phyloP scores from a whole-genome alignment of 148 eudicot genomes.

The Mesembryanthemum crystallinum region DNA sequence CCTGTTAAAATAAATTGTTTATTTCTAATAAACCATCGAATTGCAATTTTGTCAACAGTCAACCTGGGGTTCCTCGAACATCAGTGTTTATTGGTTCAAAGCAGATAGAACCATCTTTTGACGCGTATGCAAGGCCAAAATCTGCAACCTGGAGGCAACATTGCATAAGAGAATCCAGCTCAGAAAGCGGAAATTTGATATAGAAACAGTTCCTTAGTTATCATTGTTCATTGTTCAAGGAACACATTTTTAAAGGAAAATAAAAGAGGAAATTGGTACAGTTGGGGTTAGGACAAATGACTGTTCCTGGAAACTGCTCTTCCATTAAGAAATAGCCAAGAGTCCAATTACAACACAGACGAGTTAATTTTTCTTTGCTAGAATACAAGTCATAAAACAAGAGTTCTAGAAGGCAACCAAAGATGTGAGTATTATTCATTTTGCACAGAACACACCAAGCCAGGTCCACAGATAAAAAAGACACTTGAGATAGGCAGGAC shows the following conservation, averaged over 20 bases:
- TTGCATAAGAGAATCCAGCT: not conserved
- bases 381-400: not conserved
- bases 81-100: constrained; percentile 91
- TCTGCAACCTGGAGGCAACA: constrained; percentile 73
- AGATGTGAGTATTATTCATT: not conserved
- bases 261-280: not conserved
- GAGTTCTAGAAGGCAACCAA: not conserved
- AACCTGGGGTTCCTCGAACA: constrained; percentile 96
- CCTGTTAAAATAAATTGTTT: not conserved
- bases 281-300: not conserved
- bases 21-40: not conserved
- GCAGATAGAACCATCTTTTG: constrained; percentile 83
- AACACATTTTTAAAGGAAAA: not conserved
- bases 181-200: not conserved
- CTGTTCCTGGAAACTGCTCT: not conserved
- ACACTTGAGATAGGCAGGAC: constrained; percentile 8
- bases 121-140: constrained; percentile 91
- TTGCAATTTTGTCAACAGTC: constrained; percentile 34
- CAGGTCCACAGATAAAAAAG: not conserved
- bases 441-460: not conserved
- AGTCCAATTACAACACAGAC: not conserved
- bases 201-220: not conserved
- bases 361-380: not conserved
- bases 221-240: too few relatives aligned
- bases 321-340: not conserved